Evolutionary conservation across 192 early-diverging fungal genomes (phyloP), one percentile per base, ranked within the genome.

Genomic region (Haplosporangium gracile): DNA sequence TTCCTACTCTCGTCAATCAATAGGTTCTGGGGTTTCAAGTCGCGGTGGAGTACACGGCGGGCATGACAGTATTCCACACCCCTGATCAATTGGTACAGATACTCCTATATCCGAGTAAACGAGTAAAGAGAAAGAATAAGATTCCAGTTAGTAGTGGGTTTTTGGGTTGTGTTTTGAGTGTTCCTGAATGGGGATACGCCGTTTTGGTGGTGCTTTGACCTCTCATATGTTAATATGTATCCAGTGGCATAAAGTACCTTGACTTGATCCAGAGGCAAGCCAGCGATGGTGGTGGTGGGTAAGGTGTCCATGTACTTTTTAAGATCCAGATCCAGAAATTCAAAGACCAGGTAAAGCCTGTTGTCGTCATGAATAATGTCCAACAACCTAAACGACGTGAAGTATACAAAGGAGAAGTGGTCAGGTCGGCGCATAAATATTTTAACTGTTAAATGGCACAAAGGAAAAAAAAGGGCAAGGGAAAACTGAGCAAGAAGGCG

Each of bases 21-120:
- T 77, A 99, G 87, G 82, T 99, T 99, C 88, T 99, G 97, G 16
- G 98, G 98, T 80, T 99, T 99, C 57, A 99, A 89, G 78, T 99
- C 98, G n/a, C 98, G 94, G 84, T 99, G 98, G 34, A 99, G 90
- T 70, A 99, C 95, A 24, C 98, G 93, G 74, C 94, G 94, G 36
- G 93, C 93, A 88, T 99, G 98, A 78, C 98, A 99, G 90, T 95
- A 98, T 49, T 91, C 89, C 22, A 99, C 89, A 8, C 98, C 98
- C 79, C 93, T 93, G 85, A 98, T 86, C n/a, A 99, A 90, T 88
- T 99, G 98, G 85, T 94, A 92, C 89, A 96, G 93, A 88, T 98
- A 99, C 89, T 97, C 97, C 97, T 97, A 83, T 34, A 20, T 51
- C 49, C 42, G 72, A 10, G 32, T 57, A 15, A 32, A 40, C 42